A percentile compares a stretch with the other conserved stretches of the same genome.
These are phyloP conservation scores for Trichoderma oligosporum DNA, from an alignment of 2,329 filamentous ascomycete genomes.

Conservation along the genomic window DNA sequence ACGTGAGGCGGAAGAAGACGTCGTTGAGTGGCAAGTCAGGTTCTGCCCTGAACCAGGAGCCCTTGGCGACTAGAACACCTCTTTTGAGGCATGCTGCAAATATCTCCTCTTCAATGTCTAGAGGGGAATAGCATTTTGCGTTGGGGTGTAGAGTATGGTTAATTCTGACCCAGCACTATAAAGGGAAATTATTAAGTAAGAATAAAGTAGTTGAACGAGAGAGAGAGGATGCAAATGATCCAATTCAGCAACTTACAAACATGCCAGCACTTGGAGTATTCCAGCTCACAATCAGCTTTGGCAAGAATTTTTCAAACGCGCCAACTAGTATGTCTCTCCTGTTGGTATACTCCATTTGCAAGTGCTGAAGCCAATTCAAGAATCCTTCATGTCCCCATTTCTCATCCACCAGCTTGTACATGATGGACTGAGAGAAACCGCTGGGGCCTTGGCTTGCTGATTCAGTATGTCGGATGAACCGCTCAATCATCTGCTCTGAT, in stretches of 20 bases:
- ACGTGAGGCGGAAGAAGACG: conserved; percentile 87
- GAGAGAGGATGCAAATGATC: too few relatives aligned
- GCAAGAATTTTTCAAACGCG: conserved; percentile 78
- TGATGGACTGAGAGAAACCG: conserved; percentile 76
- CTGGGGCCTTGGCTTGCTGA: conserved; percentile 81
- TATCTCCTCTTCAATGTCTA: conserved; percentile 78
- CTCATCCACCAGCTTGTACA: conserved; percentile 89
- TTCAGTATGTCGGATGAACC: conserved; percentile 78
- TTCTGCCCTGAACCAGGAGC: conserved; percentile 88
- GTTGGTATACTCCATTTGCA: conserved; percentile 75
- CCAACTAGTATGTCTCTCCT: conserved; percentile 72
- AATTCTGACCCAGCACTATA: conserved; percentile 69
- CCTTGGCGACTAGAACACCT: conserved; percentile 75
- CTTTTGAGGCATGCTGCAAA: conserved; percentile 72
- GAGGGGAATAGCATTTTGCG: conserved; percentile 48
- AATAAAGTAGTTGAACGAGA: too few relatives aligned
- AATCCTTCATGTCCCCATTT: conserved; percentile 92
- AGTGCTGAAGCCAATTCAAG: conserved; percentile 79
- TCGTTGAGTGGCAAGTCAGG: conserved; percentile 54
- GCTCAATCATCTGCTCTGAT: conserved; percentile 77
- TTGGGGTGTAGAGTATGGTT: conserved; percentile 64
- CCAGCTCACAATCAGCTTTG: conserved; percentile 73
- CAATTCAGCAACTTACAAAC: conserved; percentile 89
- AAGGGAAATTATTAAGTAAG: not conserved
- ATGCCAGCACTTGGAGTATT: conserved; percentile 79